phyloP scores from a whole-genome alignment of 257 asterid genomes.

The Nicotiana noctiflora region DNA sequence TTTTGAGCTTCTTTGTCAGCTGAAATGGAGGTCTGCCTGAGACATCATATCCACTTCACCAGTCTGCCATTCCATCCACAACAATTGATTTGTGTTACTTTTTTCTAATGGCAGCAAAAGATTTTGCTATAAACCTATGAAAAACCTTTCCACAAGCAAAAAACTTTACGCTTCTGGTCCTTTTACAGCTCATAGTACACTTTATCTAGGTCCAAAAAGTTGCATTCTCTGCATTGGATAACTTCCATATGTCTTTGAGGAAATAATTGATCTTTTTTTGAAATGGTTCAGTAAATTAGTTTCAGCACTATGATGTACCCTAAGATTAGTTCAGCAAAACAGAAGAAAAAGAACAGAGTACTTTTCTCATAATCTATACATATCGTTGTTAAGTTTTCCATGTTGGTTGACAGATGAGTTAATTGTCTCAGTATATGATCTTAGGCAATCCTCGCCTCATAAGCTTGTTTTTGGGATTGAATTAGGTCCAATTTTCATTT shows the following conservation, averaged over 20 bases:
- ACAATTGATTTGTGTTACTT: background rate
- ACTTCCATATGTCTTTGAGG: background rate
- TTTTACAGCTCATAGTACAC: background rate
- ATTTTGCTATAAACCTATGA: background rate
- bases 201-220: background rate
- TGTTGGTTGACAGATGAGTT: too few species aligned
- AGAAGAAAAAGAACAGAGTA: background rate
- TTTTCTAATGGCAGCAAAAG: background rate
- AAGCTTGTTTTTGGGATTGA: too few species aligned
- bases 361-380: background rate
- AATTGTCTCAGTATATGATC: too few species aligned
- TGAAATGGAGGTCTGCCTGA: background rate
- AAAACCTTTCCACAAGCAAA: too few species aligned
- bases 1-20: background rate
- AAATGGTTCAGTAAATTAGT: background rate
- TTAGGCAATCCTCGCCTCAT: too few species aligned
- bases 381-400: too few species aligned
- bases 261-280: background rate
- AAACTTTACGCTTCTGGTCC: background rate
- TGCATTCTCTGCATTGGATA: background rate
- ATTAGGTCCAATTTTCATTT: too few species aligned
- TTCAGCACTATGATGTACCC: background rate
- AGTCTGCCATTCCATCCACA: background rate
- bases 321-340: background rate
- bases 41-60: background rate